A percentile compares a stretch with the other conserved stretches of the same genome.
Evolutionary conservation across 1,284 basidiomycete genomes (phyloP).

Genomic region (Pyrrhoderma noxium): DNA sequence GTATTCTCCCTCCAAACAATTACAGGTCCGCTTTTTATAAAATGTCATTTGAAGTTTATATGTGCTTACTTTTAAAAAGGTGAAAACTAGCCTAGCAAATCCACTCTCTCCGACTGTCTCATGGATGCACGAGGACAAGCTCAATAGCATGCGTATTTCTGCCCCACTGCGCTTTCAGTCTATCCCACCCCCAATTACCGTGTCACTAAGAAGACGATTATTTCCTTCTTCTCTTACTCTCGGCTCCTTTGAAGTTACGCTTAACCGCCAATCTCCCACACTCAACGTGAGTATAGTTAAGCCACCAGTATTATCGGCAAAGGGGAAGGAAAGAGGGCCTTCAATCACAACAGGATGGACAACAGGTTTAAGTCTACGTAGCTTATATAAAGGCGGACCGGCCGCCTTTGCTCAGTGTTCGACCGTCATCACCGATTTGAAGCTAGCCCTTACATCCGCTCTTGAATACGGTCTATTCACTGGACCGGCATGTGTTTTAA

Average conservation of each 20-base stretch:
- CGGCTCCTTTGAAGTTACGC: conserved; percentile 6
- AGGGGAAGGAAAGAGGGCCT: not conserved
- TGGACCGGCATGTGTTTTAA: not conserved
- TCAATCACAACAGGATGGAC: too few relatives aligned
- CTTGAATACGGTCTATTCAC: not conserved
- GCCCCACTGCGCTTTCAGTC: conserved; percentile 2
- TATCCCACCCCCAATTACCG: conserved; percentile 7
- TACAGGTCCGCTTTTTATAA: conserved; percentile 26
- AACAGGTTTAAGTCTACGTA: too few relatives aligned
- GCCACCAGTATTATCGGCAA: not conserved
- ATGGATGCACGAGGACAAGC: conserved; percentile 6
- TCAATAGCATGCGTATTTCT: conserved; percentile 10
- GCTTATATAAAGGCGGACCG: too few relatives aligned
- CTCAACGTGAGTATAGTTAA: conserved; percentile 5
- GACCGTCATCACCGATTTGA: too few relatives aligned
- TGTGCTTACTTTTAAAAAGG: conserved; percentile 25
- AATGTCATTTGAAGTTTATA: conserved; percentile 25
- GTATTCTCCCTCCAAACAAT: conserved; percentile 33
- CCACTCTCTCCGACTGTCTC: not conserved
- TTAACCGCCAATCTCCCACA: not conserved
- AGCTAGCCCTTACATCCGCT: too few relatives aligned
- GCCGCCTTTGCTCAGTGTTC: too few relatives aligned
- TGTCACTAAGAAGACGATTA: conserved; percentile 9
- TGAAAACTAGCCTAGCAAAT: conserved; percentile 21
- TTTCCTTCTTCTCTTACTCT: conserved; percentile 9